A percentile compares a stretch with the other conserved stretches of the same genome.
These are phyloP conservation scores for Paramecium biaurelia DNA, from an alignment of 73 alveolate species.

Conservation along the genomic window DNA sequence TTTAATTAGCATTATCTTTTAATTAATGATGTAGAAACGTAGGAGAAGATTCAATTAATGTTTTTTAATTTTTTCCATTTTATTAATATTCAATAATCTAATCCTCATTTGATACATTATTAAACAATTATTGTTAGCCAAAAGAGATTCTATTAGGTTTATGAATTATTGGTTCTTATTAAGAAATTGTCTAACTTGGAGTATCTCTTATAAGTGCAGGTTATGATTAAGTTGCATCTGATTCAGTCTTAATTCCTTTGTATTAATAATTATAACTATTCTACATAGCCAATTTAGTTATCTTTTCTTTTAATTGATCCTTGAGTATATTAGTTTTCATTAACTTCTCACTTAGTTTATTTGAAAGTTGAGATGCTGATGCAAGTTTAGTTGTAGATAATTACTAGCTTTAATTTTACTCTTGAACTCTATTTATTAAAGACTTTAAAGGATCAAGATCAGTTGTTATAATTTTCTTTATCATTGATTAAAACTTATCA, in stretches of 20 bases:
- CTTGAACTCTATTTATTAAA: background rate
- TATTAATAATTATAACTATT: background rate
- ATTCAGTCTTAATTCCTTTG: background rate
- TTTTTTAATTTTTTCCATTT: background rate
- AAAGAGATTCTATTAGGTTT: background rate
- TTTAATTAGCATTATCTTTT: background rate
- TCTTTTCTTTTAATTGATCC: background rate
- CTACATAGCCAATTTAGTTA: background rate
- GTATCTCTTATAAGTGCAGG: background rate
- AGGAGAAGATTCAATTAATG: conserved; percentile 14
- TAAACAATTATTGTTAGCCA: background rate
- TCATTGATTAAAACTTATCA: background rate
- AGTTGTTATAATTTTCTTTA: background rate
- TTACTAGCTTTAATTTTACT: background rate
- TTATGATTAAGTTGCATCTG: background rate
- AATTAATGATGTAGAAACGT: background rate
- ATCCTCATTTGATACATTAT: background rate
- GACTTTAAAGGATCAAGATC: background rate
- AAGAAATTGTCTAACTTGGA: background rate
- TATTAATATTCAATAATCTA: background rate
- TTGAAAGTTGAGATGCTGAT: background rate
- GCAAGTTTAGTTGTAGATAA: background rate
- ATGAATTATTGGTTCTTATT: background rate
- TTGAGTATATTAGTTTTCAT: background rate
- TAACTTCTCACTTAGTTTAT: background rate